Conservation (phyloP, 2,329 filamentous ascomycete species). For the Fusarium sp. region DNA sequence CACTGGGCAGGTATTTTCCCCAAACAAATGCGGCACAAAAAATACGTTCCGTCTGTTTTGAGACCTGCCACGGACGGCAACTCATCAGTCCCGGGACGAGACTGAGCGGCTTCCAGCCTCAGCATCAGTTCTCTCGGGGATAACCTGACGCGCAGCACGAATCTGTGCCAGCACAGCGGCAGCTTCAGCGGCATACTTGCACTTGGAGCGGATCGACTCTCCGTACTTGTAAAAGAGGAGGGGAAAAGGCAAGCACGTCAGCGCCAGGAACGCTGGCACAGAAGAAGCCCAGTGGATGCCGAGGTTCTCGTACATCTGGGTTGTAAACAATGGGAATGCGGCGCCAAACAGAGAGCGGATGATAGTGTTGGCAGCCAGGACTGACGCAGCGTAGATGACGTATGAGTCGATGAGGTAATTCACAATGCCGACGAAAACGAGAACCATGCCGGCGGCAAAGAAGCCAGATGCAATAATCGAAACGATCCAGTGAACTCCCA, state of each 20-base stretch:
- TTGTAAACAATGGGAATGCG: conserved; percentile 39
- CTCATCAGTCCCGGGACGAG: not conserved
- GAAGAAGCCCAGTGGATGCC: conserved; percentile 41
- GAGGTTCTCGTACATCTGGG: conserved; percentile 37
- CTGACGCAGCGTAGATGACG: conserved; percentile 39
- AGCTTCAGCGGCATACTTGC: conserved; percentile 35
- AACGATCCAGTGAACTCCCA: conserved; percentile 38
- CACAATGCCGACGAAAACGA: conserved; percentile 41
- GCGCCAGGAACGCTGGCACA: conserved; percentile 35
- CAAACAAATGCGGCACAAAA: not conserved
- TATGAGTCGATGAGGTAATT: conserved; percentile 43
- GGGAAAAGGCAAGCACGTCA: conserved; percentile 33
- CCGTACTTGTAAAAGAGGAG: conserved; percentile 44
- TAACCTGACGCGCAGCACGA: not conserved
- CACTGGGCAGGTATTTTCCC: not conserved
- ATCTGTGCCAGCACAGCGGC: not conserved
- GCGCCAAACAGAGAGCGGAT: conserved; percentile 39
- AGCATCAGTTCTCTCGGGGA: not conserved
- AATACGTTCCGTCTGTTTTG: not conserved
- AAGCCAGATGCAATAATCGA: conserved; percentile 37
- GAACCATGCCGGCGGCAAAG: conserved; percentile 39
- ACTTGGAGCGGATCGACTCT: conserved; percentile 34
- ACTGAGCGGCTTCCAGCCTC: not conserved
- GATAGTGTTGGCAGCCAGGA: conserved; percentile 39
- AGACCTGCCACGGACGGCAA: not conserved